Evolutionary conservation across 164 flowering plant species (phyloP), one percentile per base, ranked within the genome.

Genomic region (Macadamia tetraphylla): DNA sequence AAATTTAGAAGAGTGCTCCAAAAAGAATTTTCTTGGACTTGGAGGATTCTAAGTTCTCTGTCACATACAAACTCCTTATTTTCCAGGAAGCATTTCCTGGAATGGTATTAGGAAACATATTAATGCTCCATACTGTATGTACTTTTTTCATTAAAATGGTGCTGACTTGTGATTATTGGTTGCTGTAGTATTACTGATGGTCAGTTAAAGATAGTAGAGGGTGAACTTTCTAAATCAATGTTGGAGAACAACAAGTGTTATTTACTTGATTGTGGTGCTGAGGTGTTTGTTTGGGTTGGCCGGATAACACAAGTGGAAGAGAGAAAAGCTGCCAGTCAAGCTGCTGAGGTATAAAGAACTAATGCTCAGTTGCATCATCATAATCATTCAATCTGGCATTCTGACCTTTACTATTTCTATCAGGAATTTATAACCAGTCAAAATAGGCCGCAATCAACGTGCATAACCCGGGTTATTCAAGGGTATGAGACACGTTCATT

Each of bases 301-400:
- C 92, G 99, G n/a, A 89, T 85, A 57, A 91, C 97, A 40, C 97
- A 91, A 80, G 77, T 92, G 67, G 99, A 95, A 66, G 98, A 95
- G 46, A 91, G 99, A 81, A 95, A 95, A 81, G 79, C 86, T 70
- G 98, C 97, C 61, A 83, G 81, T 74, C 94, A 85, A 78, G 86
- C 83, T 72, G 96, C 91, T 68, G 99, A 95, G 98, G 99, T 95
- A 35, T 35, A 35, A 2, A 83, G 62, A 35, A 40, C 35, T 67
- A 53, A 43, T 66, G 51, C n/a, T 46, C 31, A 32, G 18, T 71
- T 55, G 42, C 35, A 49, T 73, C 60, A 10, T 65, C 18, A 23
- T 59, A 32, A 44, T 69, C 58, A 35, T 57, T 8, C 42, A 65
- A 6, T 35, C 15, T 44, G 10, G 9, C 53, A 58, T 42, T 60